These are phyloP conservation scores for Globisporangium nodosum DNA, from an alignment of 352 stramenopile genomes.

Conservation along the genomic window DNA sequence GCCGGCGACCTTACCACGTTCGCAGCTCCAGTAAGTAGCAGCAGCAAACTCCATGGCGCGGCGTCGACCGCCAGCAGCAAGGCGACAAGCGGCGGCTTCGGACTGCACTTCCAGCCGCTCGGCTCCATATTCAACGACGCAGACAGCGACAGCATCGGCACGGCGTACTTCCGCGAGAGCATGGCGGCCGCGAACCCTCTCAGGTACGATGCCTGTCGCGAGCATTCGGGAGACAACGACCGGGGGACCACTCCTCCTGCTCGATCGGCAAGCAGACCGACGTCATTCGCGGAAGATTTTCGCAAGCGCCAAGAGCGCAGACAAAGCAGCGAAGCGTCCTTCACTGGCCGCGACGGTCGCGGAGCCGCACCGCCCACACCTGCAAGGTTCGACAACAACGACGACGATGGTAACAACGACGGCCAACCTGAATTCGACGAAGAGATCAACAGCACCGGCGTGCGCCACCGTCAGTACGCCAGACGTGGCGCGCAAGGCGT, in stretches of 20 bases:
- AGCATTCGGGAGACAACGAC: background rate
- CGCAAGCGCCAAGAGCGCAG: slow-evolving; percentile 46
- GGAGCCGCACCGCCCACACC: background rate
- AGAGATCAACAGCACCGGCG: slow-evolving; percentile 15
- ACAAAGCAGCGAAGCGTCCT: slow-evolving; percentile 2
- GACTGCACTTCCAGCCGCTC: background rate
- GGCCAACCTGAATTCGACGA: slow-evolving; percentile 11
- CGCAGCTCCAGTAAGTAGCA: background rate
- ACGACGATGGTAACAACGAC: slow-evolving; percentile 15
- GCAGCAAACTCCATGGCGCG: background rate
- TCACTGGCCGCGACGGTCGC: background rate
- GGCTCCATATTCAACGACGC: background rate
- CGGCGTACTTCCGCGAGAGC: slow-evolving; percentile 29
- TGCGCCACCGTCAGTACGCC: background rate
- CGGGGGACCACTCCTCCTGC: slow-evolving; percentile 7
- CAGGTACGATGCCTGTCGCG: background rate
- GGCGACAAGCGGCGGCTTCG: background rate
- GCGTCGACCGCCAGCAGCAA: background rate
- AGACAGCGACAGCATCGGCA: slow-evolving; percentile 21
- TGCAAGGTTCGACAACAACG: slow-evolving; percentile 16
- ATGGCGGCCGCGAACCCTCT: slow-evolving; percentile 22
- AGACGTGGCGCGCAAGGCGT: background rate
- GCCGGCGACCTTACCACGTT: slow-evolving; percentile 15
- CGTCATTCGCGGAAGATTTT: slow-evolving; percentile 45
- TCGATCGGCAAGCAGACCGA: slow-evolving; percentile 4